Evolutionary conservation across 257 asterid genomes (phyloP), one percentile per base, ranked within the genome.

Genomic region (Capsicum rhomboideum): DNA sequence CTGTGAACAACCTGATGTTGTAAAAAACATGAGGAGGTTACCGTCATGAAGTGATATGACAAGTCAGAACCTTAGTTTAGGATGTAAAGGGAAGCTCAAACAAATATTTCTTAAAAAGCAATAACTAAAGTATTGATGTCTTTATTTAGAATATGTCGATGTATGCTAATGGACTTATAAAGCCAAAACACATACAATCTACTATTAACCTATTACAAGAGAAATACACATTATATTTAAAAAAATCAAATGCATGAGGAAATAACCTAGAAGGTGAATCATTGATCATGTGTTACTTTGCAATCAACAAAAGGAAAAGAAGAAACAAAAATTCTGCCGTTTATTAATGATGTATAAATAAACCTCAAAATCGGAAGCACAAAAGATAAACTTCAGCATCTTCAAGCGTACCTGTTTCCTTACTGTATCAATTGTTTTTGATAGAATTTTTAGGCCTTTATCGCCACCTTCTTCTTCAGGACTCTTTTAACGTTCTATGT

Each of bases 351-450:
- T n/a, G n/a, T n/a, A n/a, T n/a, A n/a, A n/a, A n/a, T n/a, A n/a
- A n/a, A n/a, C n/a, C n/a, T n/a, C n/a, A n/a, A n/a, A n/a, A n/a
- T n/a, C n/a, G n/a, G n/a, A n/a, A n/a, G n/a, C n/a, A n/a, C n/a
- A n/a, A n/a, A n/a, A n/a, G 49, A 49, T 61, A 46, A 56, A 82
- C 64, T 82, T 82, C 80, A 29, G 66, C 55, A 78, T 79, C 56
- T 58, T 59, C 78, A 64, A 23, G 66, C 88, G 61, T 87, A 97
- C 98, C 99, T 95, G 89, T 86, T 97, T 97, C 86, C 99, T 90
- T 80, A 95, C 98, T 80, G 92, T 89, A 49, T 97, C 99, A 71
- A 95, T 94, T 40, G 95, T 93, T 89, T 97, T 97, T 61, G 98
- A 87, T 64, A 97, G 82, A 87, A 87, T 82, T 83, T 92, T 90